Evolutionary conservation across 257 asterid species (phyloP), one percentile per base, ranked within the genome.

Genomic region (Solanum etuberosum): DNA sequence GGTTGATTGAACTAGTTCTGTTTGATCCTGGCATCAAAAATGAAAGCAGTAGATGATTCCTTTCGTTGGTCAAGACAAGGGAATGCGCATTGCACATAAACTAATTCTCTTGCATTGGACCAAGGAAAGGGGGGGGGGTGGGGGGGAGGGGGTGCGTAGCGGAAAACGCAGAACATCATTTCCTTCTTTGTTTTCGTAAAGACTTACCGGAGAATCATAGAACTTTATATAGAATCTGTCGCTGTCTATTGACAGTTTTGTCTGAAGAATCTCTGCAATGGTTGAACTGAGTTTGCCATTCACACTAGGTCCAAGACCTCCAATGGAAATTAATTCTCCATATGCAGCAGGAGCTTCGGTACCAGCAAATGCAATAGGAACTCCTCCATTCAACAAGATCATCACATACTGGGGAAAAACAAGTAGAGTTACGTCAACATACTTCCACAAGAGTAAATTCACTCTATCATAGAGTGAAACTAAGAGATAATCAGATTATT

Each of bases 321-420:
- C 99, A 48, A 97, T 95, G 87, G 99, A 97, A 88, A 94, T 92
- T 76, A 97, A 84, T 83, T 97, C 98, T 51, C 94, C 98, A 38
- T 94, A 97, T 6, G 99, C 99, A 88, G 99, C 97, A 35, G 98
- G 98, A 90, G 95, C 98, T 88, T 97, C 99, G 7, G 94, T 94
- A 68, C 96, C 97, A 11, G 93, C 98, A 88, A 97, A 97, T 25
- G 96, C 88, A 87, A 97, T 90, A 27, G 98, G 98, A 40, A 94
- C 97, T 42, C 96, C 94, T 82, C 98, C 98, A 83, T 97, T 97
- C 90, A 97, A 89, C 91, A 97, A 72, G 84, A 97, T 91, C 99
- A 95, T 94, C 93, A 97, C 98, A 88, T 92, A 94, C 98, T 95
- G 88, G 57, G n/a, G 70, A 42, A 83, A 83, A 72, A 48, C 85